phyloP scores from a whole-genome alignment of 2,329 filamentous ascomycete genomes.

The Pseudogymnoascus sp. region DNA sequence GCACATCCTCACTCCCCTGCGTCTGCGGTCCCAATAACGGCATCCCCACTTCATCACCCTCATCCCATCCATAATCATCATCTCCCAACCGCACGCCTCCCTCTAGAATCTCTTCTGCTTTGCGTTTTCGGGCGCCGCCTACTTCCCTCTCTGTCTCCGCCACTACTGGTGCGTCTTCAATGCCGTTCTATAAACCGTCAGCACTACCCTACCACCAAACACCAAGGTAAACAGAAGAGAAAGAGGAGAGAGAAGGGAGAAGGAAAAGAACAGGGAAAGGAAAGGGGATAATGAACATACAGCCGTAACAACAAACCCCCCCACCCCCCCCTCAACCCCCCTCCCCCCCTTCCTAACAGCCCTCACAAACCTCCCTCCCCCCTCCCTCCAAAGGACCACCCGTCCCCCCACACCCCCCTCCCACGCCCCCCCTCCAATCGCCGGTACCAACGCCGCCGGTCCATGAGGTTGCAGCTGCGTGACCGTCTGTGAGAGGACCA shows the following conservation, averaged over 20 bases:
- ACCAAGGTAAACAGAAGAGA: not conserved
- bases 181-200: not conserved
- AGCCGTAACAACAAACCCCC: not conserved
- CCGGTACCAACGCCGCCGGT: constrained; percentile 62
- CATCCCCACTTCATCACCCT: not conserved
- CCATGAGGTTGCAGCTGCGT: constrained; percentile 65
- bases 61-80: not conserved
- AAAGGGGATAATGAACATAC: not conserved
- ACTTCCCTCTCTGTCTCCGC: not conserved
- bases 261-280: not conserved
- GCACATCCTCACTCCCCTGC: not conserved
- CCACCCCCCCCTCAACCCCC: not conserved
- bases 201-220: not conserved
- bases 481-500: constrained; percentile 70
- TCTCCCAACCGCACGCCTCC: not conserved
- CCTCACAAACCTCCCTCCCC: not conserved
- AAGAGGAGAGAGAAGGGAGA: not conserved
- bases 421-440: constrained; percentile 70
- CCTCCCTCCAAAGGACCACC: not conserved
- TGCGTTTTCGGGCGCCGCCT: not conserved
- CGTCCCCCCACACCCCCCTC: not conserved
- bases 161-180: not conserved
- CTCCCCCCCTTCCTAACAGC: not conserved
- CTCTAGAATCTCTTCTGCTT: not conserved
- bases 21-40: not conserved